Conservation (phyloP, 140 eudicot species). For the Anethum foeniculum region DNA sequence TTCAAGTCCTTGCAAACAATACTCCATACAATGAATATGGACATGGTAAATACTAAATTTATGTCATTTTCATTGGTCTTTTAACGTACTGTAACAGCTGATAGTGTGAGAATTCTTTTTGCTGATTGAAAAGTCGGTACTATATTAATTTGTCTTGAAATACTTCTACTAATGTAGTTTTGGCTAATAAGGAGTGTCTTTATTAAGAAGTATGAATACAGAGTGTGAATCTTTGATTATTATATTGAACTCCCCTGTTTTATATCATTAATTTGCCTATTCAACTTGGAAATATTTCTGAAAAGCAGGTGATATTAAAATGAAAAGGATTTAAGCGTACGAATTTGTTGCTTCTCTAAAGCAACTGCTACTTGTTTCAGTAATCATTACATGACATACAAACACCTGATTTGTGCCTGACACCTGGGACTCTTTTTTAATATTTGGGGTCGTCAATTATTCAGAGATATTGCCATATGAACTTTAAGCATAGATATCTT, state of each 20-base stretch:
- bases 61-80: not conserved
- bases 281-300: not conserved
- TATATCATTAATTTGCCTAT: not conserved
- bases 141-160: not conserved
- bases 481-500: not conserved
- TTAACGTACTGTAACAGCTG: not conserved
- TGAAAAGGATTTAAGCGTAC: not conserved
- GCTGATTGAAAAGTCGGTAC: not conserved
- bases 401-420: not conserved
- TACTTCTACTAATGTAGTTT: not conserved
- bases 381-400: not conserved
- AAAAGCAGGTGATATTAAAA: not conserved
- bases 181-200: not conserved
- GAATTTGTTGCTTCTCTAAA: not conserved
- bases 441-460: not conserved
- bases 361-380: not conserved
- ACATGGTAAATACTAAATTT: not conserved
- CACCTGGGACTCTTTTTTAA: not conserved
- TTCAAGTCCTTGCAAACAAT: not conserved
- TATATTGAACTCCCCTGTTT: not conserved
- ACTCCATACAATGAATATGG: not conserved
- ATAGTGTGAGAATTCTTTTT: not conserved
- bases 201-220: not conserved
- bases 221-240: not conserved
- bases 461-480: not conserved